Conservation (phyloP, 495 filamentous ascomycete species). For the Hyaloscypha finlandica region DNA sequence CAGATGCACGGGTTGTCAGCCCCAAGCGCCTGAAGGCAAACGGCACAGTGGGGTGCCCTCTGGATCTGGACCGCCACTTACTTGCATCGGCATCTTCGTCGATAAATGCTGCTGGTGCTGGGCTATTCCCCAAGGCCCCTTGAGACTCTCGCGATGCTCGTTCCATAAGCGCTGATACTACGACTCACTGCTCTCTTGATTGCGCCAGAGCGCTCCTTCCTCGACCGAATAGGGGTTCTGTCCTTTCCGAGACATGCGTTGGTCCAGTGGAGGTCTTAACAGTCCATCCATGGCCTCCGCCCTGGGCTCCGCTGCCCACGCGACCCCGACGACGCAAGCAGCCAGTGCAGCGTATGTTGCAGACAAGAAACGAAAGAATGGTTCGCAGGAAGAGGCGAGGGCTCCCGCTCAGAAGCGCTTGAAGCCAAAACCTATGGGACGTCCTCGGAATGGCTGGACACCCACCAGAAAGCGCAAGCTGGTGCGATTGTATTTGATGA, state of each 20-base stretch:
- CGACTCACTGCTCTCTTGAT: neutral
- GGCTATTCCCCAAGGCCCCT: neutral
- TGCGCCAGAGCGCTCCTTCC: neutral
- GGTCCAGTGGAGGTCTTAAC: neutral
- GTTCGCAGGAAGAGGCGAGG: neutral
- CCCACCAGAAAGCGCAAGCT: conserved; percentile 24
- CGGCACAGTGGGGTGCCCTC: neutral
- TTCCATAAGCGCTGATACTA: neutral
- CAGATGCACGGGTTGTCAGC: neutral
- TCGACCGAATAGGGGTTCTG: neutral
- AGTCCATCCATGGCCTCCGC: neutral
- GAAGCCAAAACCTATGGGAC: conserved; percentile 19
- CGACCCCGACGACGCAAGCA: neutral
- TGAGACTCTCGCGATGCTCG: neutral
- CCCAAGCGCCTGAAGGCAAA: neutral
- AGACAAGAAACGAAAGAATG: neutral
- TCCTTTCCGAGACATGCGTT: neutral
- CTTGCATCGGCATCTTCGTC: too few species aligned
- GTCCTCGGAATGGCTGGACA: conserved; percentile 30
- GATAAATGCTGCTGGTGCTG: too few species aligned
- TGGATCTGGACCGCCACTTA: too few species aligned
- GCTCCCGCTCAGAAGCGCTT: neutral
- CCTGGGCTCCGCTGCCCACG: neutral
- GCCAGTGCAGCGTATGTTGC: neutral
- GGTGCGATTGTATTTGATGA: conserved; percentile 28